Evolutionary conservation across 1,139 yeast genomes (phyloP), one percentile per base, ranked within the genome.

Genomic region (Zygotorulaspora mrakii): DNA sequence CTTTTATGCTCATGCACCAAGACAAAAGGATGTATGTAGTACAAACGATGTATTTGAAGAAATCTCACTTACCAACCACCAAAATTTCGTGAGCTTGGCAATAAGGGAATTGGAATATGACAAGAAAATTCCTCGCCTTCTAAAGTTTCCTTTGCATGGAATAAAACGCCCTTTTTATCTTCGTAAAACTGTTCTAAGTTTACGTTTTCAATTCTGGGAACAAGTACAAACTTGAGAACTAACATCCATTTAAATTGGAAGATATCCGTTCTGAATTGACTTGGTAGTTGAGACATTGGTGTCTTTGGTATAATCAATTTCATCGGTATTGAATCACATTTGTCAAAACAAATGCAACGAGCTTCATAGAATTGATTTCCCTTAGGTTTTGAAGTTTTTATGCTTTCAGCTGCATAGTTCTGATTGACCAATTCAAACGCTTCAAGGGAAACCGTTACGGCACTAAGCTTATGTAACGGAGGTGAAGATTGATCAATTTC

Each of bases 41-140:
- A n/a, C n/a, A n/a, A n/a, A n/a, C n/a, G n/a, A n/a, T n/a, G n/a
- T n/a, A n/a, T n/a, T n/a, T n/a, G n/a, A n/a, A n/a, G n/a, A n/a
- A n/a, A n/a, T n/a, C n/a, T n/a, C n/a, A n/a, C n/a, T 38, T 53
- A 47, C 70, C 70, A 48, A 42, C 68, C 62, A 47, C 62, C 64
- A 53, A 57, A 50, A 51, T 58, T 55, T 39, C 61, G 40, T 41
- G 61, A 52, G 43, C 62, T 44, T 41, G 68, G 61, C 41, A 66
- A 39, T 1, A 66, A 51, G 12, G 50, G 47, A 1, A 67, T 14
- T 4, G 70, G 69, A 3, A 68, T 42, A 35, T 61, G 57, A 26
- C 66, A 61, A 6, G 54, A 47, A 41, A 67, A 67, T 26, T 62
- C 66, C 20, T 52, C 55, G 3, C 71, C 71, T 17, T 55, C 61